phyloP scores from a whole-genome alignment of 345 rosid species.

The Aquilaria malaccensis region DNA sequence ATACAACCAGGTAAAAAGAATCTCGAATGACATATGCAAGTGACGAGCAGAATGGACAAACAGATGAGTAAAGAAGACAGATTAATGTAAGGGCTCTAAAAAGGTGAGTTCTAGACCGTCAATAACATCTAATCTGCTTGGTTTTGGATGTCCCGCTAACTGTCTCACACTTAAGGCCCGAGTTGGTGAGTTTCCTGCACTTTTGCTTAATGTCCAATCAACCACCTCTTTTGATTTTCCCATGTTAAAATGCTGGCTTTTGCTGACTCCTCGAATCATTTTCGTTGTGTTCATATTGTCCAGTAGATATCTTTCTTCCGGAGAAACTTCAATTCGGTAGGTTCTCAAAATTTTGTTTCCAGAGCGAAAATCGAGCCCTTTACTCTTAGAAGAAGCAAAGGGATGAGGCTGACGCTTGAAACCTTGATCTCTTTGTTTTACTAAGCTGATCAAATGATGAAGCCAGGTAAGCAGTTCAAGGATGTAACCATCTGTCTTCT shows the following conservation, averaged over 20 bases:
- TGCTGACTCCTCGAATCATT: slow-evolving; percentile 55
- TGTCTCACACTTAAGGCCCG: slow-evolving; percentile 12
- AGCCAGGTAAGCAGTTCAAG: slow-evolving; percentile 81
- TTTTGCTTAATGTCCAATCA: slow-evolving; percentile 45
- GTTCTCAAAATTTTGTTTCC: slow-evolving; percentile 16
- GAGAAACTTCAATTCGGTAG: slow-evolving; percentile 35
- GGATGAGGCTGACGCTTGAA: slow-evolving; percentile 22
- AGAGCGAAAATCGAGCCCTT: slow-evolving; percentile 19
- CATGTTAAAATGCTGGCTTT: slow-evolving; percentile 61
- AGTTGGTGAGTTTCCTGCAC: slow-evolving; percentile 63
- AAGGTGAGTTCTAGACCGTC: slow-evolving; percentile 41
- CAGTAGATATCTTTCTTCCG: slow-evolving; percentile 55
- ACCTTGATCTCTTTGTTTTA: slow-evolving; percentile 38
- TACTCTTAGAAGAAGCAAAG: slow-evolving; percentile 26
- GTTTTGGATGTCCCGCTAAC: slow-evolving; percentile 13
- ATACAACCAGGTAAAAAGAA: neutral
- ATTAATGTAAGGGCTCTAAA: slow-evolving; percentile 13
- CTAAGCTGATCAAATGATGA: slow-evolving; percentile 50
- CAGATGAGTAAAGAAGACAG: neutral
- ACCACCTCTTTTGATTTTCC: slow-evolving; percentile 26
- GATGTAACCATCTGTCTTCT: slow-evolving; percentile 49
- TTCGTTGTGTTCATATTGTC: slow-evolving; percentile 38
- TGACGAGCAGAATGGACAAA: slow-evolving; percentile 1
- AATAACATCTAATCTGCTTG: slow-evolving; percentile 37
- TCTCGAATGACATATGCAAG: slow-evolving; percentile 3